Evolutionary conservation across 169 alveolate genomes (phyloP), one percentile per base, ranked within the genome.

Genomic region (Miamiensis avidus): DNA sequence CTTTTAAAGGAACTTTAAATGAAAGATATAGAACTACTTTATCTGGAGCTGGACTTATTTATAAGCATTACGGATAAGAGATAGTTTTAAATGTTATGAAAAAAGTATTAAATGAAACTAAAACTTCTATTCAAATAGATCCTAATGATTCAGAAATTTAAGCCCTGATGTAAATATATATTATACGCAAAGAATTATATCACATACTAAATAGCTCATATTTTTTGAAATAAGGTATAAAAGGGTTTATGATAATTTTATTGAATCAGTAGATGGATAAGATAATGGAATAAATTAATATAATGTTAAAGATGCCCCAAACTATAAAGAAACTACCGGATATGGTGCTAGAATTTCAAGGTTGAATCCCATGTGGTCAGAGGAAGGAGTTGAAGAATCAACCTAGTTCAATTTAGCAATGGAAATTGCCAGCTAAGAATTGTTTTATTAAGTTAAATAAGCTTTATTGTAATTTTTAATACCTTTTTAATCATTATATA

Each of bases 21-120:
- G 78, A 82, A 4, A 25, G 81, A 20, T 76, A 78, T 69, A 31
- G 75, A 0, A 91, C 89, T 33, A 89, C 88, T 74, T 78, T 95
- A 49, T 88, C 94, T 27, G 75, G 93, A 81, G 97, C 97, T 0
- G 97, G 96, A 4, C 88, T 94, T 25, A 88, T 93, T 34, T 95
- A 89, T 85, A 94, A 94, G 78, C 89, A 94, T 83, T 94, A 93
- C 76, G 98, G 98, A 25, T 82, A 81, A 82, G 97, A 95, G 82
- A 89, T 95, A 27, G 74, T 92, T 31, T 29, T 81, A 31, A 84
- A 89, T 65, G 76, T 86, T 16, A 31, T 88, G 26, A 64, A 89
- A 29, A 33, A 74, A 0, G 81, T 34, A 0, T 34, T 77, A 77
- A 31, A 76, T 32, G 76, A 87, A 82, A 49, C 76, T 74, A 31